A percentile compares a stretch with the other conserved stretches of the same genome.
Conservation (phyloP, 768 basidiomycete species). For the Lactarius deliciosus region DNA sequence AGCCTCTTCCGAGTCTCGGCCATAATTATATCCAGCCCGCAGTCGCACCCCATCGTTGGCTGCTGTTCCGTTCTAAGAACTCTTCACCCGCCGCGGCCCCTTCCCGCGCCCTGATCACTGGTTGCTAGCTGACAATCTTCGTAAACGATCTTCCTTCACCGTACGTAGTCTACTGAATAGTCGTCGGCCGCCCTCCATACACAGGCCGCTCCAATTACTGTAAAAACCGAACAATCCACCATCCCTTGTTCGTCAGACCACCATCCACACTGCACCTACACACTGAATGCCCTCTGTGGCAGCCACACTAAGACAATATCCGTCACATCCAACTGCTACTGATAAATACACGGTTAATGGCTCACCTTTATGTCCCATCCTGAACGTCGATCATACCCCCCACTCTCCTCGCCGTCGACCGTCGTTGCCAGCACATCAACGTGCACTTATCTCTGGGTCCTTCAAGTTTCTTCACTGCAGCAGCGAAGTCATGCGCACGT, state of each 20-base stretch:
- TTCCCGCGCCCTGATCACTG: conserved; percentile 15
- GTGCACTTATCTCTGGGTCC: background rate
- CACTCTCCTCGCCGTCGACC: background rate
- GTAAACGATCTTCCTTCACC: background rate
- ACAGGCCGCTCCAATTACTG: no score
- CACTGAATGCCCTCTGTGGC: conserved; percentile 17
- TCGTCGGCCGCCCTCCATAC: background rate
- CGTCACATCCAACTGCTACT: conserved; percentile 6
- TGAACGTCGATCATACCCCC: background rate
- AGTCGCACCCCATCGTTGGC: no score
- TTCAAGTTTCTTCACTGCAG: no score
- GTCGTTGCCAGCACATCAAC: background rate
- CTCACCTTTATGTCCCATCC: conserved; percentile 1
- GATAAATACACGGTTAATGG: conserved; percentile 4
- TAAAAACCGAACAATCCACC: background rate
- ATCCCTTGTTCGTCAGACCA: background rate
- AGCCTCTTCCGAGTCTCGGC: background rate
- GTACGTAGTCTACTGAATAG: background rate
- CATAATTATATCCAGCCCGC: background rate
- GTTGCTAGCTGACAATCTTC: background rate
- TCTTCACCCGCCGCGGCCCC: background rate
- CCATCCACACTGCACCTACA: background rate
- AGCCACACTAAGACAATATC: conserved; percentile 6
- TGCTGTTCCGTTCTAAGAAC: background rate
- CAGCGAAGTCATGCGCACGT: conserved; percentile 5